Percentiles rank a stretch among this genome's conserved stretches.
Conservation (phyloP, 176 grass and related monocot genomes). For the Carex parvula region DNA sequence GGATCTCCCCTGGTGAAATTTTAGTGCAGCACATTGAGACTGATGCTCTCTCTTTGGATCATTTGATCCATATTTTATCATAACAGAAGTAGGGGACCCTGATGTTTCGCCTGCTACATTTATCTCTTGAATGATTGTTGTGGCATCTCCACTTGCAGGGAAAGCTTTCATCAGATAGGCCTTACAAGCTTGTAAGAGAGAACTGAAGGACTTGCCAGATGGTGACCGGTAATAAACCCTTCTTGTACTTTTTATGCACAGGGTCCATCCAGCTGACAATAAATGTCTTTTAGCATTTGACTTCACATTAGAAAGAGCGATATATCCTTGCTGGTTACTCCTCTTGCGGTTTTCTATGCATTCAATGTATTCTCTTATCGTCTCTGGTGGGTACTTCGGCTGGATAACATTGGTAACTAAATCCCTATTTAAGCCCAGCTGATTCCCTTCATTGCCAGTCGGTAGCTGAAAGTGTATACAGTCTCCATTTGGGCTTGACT, state of each 20-base stretch:
- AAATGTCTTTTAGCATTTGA: slow-evolving; percentile 57
- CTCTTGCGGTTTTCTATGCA: slow-evolving; percentile 33
- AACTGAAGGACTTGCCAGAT: slow-evolving; percentile 42
- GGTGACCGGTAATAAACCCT: slow-evolving; percentile 34
- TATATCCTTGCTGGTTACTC: slow-evolving; percentile 7
- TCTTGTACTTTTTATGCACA: slow-evolving; percentile 26
- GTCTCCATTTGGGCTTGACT: background rate
- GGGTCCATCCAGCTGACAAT: slow-evolving; percentile 45
- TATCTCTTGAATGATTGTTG: background rate
- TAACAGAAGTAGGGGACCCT: background rate
- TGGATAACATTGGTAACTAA: background rate
- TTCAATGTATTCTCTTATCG: slow-evolving; percentile 43
- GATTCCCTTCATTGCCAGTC: background rate
- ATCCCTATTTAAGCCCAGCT: background rate
- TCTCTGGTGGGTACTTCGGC: slow-evolving; percentile 23
- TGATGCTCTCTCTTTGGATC: slow-evolving; percentile 8
- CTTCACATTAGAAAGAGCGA: slow-evolving; percentile 25
- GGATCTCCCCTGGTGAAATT: slow-evolving; percentile 29
- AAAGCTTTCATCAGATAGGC: slow-evolving; percentile 34
- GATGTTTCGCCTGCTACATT: background rate
- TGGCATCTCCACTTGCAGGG: background rate
- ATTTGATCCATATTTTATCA: background rate
- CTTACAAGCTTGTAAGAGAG: slow-evolving; percentile 60
- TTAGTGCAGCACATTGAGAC: background rate
- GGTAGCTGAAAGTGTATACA: background rate